phyloP scores from a whole-genome alignment of 2,329 filamentous ascomycete species.

The Fusarium sambucinum region DNA sequence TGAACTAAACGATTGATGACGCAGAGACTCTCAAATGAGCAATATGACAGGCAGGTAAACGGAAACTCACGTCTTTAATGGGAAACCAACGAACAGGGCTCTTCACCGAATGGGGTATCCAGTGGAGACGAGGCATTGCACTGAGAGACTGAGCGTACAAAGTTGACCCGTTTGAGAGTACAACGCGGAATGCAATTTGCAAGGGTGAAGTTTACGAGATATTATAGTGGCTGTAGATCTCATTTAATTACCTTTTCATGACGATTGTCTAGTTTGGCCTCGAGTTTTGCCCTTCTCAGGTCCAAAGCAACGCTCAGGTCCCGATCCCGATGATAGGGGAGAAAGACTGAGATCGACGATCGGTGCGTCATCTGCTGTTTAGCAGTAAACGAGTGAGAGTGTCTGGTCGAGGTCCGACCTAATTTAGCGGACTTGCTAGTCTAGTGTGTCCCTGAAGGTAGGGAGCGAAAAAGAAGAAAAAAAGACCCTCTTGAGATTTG shows the following conservation, averaged over 20 bases:
- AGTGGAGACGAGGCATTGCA: constrained; percentile 3
- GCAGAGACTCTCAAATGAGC: background rate
- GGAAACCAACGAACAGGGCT: background rate
- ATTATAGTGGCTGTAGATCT: constrained; percentile 3
- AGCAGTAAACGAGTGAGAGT: background rate
- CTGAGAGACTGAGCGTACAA: background rate
- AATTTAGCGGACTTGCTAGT: constrained; percentile 9
- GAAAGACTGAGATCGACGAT: constrained; percentile 4
- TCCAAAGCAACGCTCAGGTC: constrained; percentile 13
- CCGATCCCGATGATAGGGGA: constrained; percentile 16
- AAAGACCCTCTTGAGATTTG: background rate
- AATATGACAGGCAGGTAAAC: constrained; percentile 3
- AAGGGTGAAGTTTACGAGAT: constrained; percentile 7
- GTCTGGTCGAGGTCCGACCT: background rate
- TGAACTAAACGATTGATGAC: background rate
- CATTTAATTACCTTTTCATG: background rate
- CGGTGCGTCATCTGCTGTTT: constrained; percentile 6
- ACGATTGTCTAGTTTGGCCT: background rate
- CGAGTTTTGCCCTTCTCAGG: background rate
- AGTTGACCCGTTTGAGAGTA: background rate
- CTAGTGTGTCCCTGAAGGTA: background rate
- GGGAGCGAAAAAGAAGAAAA: constrained; percentile 3
- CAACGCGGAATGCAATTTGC: background rate
- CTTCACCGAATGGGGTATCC: constrained; percentile 1
- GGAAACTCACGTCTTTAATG: constrained; percentile 9